These are phyloP conservation scores for Trichopus zeylanicus DNA, from an alignment of 116 monocot genomes.

Conservation along the genomic window DNA sequence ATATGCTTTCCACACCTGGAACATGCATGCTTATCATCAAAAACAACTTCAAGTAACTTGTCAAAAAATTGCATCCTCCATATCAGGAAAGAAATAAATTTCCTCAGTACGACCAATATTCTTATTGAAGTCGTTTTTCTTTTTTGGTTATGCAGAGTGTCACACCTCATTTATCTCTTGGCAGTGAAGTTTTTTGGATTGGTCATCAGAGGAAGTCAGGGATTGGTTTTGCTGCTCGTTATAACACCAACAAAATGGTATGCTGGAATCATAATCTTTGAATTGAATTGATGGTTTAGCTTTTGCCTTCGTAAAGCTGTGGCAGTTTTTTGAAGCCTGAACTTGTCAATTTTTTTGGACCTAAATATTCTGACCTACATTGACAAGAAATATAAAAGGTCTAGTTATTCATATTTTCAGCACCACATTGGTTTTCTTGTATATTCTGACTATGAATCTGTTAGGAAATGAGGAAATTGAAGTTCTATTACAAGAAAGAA, in stretches of 20 bases:
- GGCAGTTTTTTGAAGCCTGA: not conserved
- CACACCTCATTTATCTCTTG: slow-evolving; percentile 72
- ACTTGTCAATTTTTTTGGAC: too few species aligned
- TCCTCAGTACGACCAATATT: not conserved
- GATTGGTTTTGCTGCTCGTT: slow-evolving; percentile 86
- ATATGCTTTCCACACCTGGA: not conserved
- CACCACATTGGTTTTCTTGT: too few species aligned
- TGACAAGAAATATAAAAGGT: too few species aligned
- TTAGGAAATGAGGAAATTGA: too few species aligned
- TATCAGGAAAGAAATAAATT: not conserved
- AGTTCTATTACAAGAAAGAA: too few species aligned
- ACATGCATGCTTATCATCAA: not conserved
- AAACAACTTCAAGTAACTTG: too few species aligned
- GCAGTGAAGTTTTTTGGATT: slow-evolving; percentile 90
- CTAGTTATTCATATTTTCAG: too few species aligned
- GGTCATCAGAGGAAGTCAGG: slow-evolving; percentile 94
- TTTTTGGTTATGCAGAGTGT: slow-evolving; percentile 70
- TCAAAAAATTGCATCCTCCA: not conserved
- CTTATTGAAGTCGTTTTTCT: not conserved
- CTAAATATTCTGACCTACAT: too few species aligned
- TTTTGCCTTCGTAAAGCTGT: not conserved
- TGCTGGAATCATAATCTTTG: not conserved
- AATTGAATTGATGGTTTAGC: not conserved
- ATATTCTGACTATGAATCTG: too few species aligned
- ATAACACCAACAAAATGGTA: slow-evolving; percentile 19